Evolutionary conservation across 1,139 yeast genomes (phyloP), one percentile per base, ranked within the genome.

Genomic region (Yamadazyma trypodendri): DNA sequence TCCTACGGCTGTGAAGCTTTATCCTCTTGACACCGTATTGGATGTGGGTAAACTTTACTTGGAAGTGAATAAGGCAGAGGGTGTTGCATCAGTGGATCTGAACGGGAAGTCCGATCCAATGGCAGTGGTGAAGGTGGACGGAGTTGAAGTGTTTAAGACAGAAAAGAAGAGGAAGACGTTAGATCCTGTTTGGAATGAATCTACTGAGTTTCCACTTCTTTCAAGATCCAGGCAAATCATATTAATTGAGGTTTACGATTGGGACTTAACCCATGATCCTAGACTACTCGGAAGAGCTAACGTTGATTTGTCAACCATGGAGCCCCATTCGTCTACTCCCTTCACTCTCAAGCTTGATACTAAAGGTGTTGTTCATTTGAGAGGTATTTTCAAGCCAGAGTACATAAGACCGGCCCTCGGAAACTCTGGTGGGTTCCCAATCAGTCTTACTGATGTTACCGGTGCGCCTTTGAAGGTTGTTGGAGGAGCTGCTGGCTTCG

Each of bases 21-120:
- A 79, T 27, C 73, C 77, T 15, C 60, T 72, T 28, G 92, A 84
- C 51, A 72, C 84, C 7, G 72, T 83, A 41, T 58, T 70, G 48
- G 90, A 84, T 55, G 84, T 86, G 24, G 94, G 94, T 49, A 49
- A 65, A 12, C 57, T 84, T 37, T 66, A 70, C 37, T 58, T 84
- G 49, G 80, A 78, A 31, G 62, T 84, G 37, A 52, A 80, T 29
- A 68, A 75, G 34, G 92, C 80, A 15, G 68, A 68, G 20, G 61
- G 68, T 40, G 59, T 84, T 44, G 57, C 58, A 36, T 60, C 88
- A 12, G 83, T 77, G 34, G 94, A 84, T 55, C 63, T 77, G 41
- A 82, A 81, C 52, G 92, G 92, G 41, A 81, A 80, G 50, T 80
- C 90, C 4, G 94, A 84, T 64, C 92, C 94, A 41, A 76, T 69